A percentile compares a stretch with the other conserved stretches of the same genome.
Evolutionary conservation across 768 basidiomycete species (phyloP).

Genomic region (Lactarius trivialis): DNA sequence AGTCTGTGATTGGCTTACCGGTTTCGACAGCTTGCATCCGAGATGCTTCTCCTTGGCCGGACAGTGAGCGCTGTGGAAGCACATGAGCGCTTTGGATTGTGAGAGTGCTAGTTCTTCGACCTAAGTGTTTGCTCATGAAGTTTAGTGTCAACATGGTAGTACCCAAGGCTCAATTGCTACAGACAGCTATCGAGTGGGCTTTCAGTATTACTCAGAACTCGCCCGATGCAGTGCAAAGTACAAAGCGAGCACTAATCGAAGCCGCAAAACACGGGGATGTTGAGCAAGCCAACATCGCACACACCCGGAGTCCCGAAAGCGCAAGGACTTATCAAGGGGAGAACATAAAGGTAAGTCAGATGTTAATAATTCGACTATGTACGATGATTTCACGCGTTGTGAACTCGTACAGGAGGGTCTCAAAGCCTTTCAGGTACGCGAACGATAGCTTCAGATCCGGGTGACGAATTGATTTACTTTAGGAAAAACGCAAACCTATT

Average conservation of each 20-base stretch:
- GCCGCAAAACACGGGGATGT: conserved; percentile 44
- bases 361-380: conserved; percentile 2
- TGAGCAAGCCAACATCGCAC: conserved; percentile 43
- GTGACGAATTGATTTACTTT: not conserved
- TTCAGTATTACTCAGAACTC: conserved; percentile 55
- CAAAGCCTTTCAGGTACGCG: conserved; percentile 60
- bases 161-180: conserved; percentile 45
- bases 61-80: conserved; percentile 64
- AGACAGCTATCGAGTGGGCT: conserved; percentile 58
- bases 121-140: conserved; percentile 1
- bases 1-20: not conserved
- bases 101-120: conserved; percentile 24
- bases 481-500: conserved; percentile 41
- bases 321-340: conserved; percentile 49
- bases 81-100: conserved; percentile 69
- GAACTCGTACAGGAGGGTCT: conserved; percentile 55
- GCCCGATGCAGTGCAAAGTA: conserved; percentile 72
- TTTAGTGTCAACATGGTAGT: conserved; percentile 68
- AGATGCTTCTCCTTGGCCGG: conserved; percentile 69
- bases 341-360: conserved; percentile 58
- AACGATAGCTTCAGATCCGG: not conserved
- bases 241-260: conserved; percentile 63
- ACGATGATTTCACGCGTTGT: not conserved
- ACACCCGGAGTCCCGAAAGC: conserved; percentile 42
- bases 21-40: conserved; percentile 54